Evolutionary conservation across 306 rosid genomes (phyloP).

Genomic region (Macrotyloma uniflorum): DNA sequence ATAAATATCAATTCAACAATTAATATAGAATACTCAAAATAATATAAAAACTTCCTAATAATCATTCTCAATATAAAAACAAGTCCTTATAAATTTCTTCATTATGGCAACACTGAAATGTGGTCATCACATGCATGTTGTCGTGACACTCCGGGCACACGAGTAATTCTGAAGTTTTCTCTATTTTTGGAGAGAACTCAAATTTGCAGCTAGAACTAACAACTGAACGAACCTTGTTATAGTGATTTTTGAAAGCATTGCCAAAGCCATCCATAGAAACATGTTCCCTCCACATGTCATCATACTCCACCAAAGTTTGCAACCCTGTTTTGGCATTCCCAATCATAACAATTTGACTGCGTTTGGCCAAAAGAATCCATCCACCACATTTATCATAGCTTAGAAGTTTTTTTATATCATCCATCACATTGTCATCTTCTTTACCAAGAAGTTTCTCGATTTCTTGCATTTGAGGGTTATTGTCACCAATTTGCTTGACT

Average conservation of each 20-base stretch:
- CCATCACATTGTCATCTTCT: too few relatives aligned
- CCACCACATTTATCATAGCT: constrained; percentile 54
- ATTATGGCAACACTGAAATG: constrained; percentile 59
- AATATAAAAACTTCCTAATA: too few relatives aligned
- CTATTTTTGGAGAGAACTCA: background rate
- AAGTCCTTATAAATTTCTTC: too few relatives aligned
- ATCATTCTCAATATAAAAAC: too few relatives aligned
- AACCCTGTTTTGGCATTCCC: constrained; percentile 47
- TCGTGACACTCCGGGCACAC: constrained; percentile 53
- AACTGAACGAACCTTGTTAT: constrained; percentile 33
- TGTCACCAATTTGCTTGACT: too few relatives aligned
- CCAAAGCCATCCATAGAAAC: background rate
- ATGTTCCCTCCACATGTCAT: constrained; percentile 40
- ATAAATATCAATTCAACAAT: too few relatives aligned
- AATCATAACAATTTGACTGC: constrained; percentile 47
- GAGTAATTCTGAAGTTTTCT: constrained; percentile 44
- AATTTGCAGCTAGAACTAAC: constrained; percentile 45
- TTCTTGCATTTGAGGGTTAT: too few relatives aligned
- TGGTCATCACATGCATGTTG: constrained; percentile 52
- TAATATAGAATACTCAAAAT: too few relatives aligned
- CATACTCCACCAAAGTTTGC: constrained; percentile 48
- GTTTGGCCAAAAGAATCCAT: constrained; percentile 50
- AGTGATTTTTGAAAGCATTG: constrained; percentile 40
- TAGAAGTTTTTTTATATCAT: too few relatives aligned
- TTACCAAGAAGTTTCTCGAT: too few relatives aligned